Evolutionary conservation across 2,329 filamentous ascomycete genomes (phyloP), one percentile per base, ranked within the genome.

Genomic region (Colletotrichum nymphaeae): DNA sequence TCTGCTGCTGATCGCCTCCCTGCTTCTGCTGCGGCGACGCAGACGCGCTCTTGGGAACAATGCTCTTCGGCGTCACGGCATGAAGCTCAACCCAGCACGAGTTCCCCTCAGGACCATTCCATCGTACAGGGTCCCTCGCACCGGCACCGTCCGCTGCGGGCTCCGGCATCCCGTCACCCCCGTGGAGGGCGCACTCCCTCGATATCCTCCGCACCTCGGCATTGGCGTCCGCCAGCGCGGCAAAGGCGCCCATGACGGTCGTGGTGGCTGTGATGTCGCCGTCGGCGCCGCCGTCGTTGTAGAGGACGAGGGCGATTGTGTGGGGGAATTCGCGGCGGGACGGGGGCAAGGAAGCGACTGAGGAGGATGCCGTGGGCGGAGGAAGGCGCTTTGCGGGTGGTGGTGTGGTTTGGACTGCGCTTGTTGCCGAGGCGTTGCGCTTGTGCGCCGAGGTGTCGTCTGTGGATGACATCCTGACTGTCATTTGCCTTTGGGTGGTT

Each of bases 351-450:
- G 65, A 46, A 14, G 24, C 79, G 30, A 64, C 62, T 22, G 62
- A 63, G 46, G 28, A 14, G 8, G 60, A 19, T 28, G 24, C 19
- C 9, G 37, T 46, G 46, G 30, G 32, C 32, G 85, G 79, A 84
- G 30, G 32, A 52, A 85, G 79, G 84, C 85, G 75, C 83, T 86
- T 80, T 84, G 85, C 78, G 86, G 88, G 77, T 85, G 85, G 76
- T 83, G 85, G 83, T 80, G 85, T 76, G 80, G 85, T 68, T 78
- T 72, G 69, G 37, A 72, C 37, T 30, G 69, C 69, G 30, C 49
- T 63, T 24, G 72, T 74, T 14, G 72, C 37, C 6, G 72, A 74
- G 63, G 72, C 72, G 63, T 42, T 74, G 58, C 72, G 72, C 59
- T 72, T 72, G 69, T 74, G 72, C 68, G 62, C 42, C 8, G 57